Base-by-base conservation (phyloP, 768 basidiomycete species). In the Phaffia australis region DNA sequence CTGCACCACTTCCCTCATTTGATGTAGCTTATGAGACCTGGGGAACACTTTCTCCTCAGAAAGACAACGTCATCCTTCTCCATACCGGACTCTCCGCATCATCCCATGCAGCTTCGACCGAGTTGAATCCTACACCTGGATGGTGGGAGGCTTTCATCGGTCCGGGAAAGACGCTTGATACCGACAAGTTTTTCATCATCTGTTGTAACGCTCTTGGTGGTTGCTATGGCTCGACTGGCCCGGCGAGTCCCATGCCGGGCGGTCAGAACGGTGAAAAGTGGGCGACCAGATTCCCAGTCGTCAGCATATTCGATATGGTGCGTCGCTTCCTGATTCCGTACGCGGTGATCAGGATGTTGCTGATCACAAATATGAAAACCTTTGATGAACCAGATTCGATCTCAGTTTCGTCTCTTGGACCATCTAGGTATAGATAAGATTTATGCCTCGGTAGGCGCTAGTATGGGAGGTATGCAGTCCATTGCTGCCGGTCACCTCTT, bases 61-160 rank as follows among this genome's bases (percentile, higher is more conserved):
- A 81, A 54, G 86, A 90, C 75, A 98, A 99, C 73, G 94, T 83
- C 58, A 92, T 99, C 58, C 84, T 99, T 16, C 82, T 99, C 15
- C 93, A 97, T 73, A 99, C 95, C 0, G 95, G 95, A 21, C 82
- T 99, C 3, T 93, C 89, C 15, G 95, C 93, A 0, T 93, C 90
- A 1, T 95, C 92, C 0, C 95, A 99, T 78, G 90, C 92, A 0
- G 88, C 90, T 2, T 85, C 88, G 25, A 91, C 91, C 0, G 73
- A 80, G 3, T 75, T 79, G 3, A 99, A 94, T 71, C 81, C 86
- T 1, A 77, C 87, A 0, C 84, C 87, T 11, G 94, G 95, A 4
- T 99, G 95, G 95, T 99, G 95, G 95, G 89, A 98, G 77, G 87
- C 87, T 72, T 99, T 98, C 78, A 92, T 99, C 70, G 95, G 95